Evolutionary conservation across 164 flowering plant species (phyloP), one percentile per base, ranked within the genome.

Genomic region (Taxillus chinensis): DNA sequence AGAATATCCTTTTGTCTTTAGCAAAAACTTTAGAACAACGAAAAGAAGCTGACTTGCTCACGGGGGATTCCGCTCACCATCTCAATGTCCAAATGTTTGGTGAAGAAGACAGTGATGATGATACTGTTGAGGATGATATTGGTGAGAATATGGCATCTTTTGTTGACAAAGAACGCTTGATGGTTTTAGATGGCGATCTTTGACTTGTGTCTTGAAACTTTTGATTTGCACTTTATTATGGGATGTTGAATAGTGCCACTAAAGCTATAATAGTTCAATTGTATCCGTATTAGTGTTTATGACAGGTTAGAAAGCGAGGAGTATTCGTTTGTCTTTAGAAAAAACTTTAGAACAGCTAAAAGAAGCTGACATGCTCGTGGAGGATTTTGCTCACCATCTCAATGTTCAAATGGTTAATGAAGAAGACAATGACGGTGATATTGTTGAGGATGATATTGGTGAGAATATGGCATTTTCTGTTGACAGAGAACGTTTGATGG

Each of bases 1-100:
- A 90, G 77, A 91, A 91, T 55, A 74, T 90, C 43, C 90, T 95
- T 58, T 62, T 91, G 51, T 86, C 92, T 50, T 65, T 89, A 71
- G 95, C 91, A 9, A 79, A 79, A 74, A 84, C 90, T 60, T 68
- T 63, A 1, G 93, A 87, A 65, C 93, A 95, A 68, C 68, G 59
- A 42, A 56, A 50, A 59, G 92, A 89, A 80, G 97, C 93, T 60
- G 70, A 77, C 8, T 64, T 69, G 63, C 82, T 95, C 57, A 79
- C 74, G 8, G 89, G 89, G 45, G 39, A 67, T 70, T 39, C 61
- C 38, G 57, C 58, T 62, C 52, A 56, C 27, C 8, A 14, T 40
- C 39, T 71, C 13, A 64, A 45, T 17, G 63, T 56, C 43, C 45
- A 27, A 49, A 68, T 73, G 10, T 72, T 67, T 4, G 78, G 70